Conservation (phyloP, 495 filamentous ascomycete species). For the Sordaria brevicollis region DNA sequence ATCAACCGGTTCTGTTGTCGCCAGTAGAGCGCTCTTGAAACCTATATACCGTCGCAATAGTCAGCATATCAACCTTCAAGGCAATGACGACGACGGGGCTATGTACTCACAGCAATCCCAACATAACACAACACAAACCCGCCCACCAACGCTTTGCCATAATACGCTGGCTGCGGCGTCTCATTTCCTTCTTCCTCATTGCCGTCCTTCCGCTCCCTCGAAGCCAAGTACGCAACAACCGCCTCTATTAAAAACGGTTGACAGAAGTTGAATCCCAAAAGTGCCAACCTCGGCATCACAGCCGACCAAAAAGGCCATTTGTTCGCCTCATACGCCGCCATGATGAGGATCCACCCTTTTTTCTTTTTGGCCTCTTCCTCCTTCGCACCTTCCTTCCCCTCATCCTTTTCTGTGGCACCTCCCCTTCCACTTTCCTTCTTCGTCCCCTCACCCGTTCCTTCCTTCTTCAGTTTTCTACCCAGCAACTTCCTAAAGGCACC, state of each 20-base stretch:
- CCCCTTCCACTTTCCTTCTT: neutral
- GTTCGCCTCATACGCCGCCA: neutral
- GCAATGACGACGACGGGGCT: neutral
- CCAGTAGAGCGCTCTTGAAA: slow-evolving; percentile 28
- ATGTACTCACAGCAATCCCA: slow-evolving; percentile 37
- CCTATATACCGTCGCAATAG: neutral
- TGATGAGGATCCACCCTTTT: neutral
- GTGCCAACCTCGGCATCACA: slow-evolving; percentile 5
- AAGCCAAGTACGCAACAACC: neutral
- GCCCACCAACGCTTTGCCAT: slow-evolving; percentile 45
- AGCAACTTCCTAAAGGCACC: neutral
- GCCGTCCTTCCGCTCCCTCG: neutral
- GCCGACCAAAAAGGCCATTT: slow-evolving; percentile 1
- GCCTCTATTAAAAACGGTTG: slow-evolving; percentile 8
- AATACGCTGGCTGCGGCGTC: neutral
- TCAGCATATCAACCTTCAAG: neutral
- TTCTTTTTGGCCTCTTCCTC: neutral
- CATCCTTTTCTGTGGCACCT: too few relatives aligned
- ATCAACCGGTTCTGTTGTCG: slow-evolving; percentile 30
- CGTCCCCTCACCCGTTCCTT: neutral
- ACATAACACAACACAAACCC: slow-evolving; percentile 44
- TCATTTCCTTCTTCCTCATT: neutral
- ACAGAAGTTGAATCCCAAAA: slow-evolving; percentile 2
- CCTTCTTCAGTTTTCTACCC: too few relatives aligned
- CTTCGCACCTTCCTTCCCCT: neutral